Evolutionary conservation across 2,329 filamentous ascomycete species (phyloP).

Genomic region (Xylaria sp.): DNA sequence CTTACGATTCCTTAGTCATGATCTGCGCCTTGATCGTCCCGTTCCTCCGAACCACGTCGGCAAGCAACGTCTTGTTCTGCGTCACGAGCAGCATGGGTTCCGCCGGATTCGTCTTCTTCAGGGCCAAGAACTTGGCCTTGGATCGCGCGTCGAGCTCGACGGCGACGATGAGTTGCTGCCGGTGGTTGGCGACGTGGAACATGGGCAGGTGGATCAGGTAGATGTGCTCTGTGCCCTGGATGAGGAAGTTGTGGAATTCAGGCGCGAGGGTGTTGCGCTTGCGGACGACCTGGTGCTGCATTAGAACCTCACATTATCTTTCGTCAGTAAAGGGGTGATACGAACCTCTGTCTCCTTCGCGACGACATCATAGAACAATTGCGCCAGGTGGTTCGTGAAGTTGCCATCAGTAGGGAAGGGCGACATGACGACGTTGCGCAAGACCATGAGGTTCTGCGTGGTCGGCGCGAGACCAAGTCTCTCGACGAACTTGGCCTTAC

Average conservation of each 20-base stretch:
- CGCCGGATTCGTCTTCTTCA: conserved; percentile 26
- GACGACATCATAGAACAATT: conserved; percentile 31
- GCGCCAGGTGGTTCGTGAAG: conserved; percentile 37
- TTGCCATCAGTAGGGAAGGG: conserved; percentile 38
- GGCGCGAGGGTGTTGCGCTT: conserved; percentile 34
- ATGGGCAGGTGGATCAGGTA: conserved; percentile 36
- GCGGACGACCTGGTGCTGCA: conserved; percentile 24
- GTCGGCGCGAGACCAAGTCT: conserved; percentile 35
- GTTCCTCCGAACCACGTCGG: conserved; percentile 20
- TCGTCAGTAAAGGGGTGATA: background rate
- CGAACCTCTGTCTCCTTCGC: conserved; percentile 26
- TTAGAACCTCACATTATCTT: background rate
- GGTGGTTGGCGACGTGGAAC: conserved; percentile 39
- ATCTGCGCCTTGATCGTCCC: conserved; percentile 29
- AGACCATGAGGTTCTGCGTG: conserved; percentile 37
- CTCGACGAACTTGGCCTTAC: conserved; percentile 38
- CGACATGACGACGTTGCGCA: conserved; percentile 46
- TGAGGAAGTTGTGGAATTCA: conserved; percentile 35
- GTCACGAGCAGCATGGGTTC: conserved; percentile 30
- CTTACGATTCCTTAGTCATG: conserved; percentile 30
- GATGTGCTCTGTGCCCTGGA: conserved; percentile 33
- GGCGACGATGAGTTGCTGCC: conserved; percentile 36
- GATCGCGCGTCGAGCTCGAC: conserved; percentile 24
- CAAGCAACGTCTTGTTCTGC: conserved; percentile 24
- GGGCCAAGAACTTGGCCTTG: conserved; percentile 21